A percentile compares a stretch with the other conserved stretches of the same genome.
phyloP scores from a whole-genome alignment of 495 filamentous ascomycete species.

The Aspergillus panamensis region DNA sequence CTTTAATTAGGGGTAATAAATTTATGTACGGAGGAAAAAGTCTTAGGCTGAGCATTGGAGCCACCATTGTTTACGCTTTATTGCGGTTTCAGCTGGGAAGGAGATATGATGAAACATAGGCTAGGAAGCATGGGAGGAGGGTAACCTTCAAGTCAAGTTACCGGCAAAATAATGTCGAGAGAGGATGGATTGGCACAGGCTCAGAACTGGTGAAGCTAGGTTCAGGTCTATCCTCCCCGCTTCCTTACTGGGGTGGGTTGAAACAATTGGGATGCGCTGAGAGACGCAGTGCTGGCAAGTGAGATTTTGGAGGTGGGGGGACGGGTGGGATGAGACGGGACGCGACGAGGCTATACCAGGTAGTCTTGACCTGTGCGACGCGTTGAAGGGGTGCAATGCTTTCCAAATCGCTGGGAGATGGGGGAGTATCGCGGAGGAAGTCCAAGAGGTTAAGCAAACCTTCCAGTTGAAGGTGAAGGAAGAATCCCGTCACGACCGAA shows the following conservation, averaged over 20 bases:
- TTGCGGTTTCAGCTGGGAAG: conserved; percentile 12
- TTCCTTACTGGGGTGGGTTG: conserved; percentile 2
- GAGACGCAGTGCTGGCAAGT: not conserved
- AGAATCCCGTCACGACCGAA: not conserved
- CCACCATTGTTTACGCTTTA: not conserved
- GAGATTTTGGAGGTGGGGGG: conserved; percentile 8
- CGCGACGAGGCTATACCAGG: conserved; percentile 17
- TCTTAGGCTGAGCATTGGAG: not conserved
- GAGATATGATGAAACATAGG: conserved; percentile 17
- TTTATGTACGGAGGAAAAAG: not conserved
- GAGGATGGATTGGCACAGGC: not conserved
- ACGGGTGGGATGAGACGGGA: not conserved
- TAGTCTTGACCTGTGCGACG: conserved; percentile 11
- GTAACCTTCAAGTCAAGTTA: conserved; percentile 10
- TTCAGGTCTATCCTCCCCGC: not conserved
- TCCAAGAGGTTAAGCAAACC: too few species aligned
- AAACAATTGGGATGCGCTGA: conserved; percentile 1
- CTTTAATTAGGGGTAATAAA: not conserved
- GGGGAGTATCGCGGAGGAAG: not conserved
- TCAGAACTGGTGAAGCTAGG: not conserved
- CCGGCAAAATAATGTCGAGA: not conserved
- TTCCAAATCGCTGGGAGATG: not conserved
- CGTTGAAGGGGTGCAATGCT: conserved; percentile 7
- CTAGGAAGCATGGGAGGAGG: conserved; percentile 8
- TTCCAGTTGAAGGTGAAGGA: not conserved